phyloP scores from a whole-genome alignment of 129 eudicot genomes.

The Rutidosis leptorrhynchoides region DNA sequence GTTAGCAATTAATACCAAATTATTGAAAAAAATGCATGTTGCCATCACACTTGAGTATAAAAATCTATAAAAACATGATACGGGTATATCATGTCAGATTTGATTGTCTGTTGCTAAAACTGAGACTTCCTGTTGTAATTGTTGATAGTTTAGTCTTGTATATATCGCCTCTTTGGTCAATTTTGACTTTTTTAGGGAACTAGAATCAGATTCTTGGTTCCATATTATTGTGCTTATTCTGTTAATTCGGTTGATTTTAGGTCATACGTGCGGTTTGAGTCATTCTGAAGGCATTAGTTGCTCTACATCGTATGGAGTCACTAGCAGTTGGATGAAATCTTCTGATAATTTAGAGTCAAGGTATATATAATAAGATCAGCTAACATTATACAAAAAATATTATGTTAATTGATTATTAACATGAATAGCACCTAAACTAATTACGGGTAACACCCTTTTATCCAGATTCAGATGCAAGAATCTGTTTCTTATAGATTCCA shows the following conservation, averaged over 20 bases:
- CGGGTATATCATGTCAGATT: not conserved
- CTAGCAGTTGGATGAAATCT: slow-evolving; percentile 45
- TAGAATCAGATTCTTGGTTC: not conserved
- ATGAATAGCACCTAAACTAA: not conserved
- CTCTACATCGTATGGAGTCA: slow-evolving; percentile 53
- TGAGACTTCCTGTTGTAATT: not conserved
- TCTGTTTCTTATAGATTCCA: slow-evolving; percentile 40
- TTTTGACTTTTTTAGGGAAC: not conserved
- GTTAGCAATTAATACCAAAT: not conserved
- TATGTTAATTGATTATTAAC: slow-evolving; percentile 6
- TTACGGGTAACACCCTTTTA: not conserved
- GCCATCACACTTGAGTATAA: not conserved
- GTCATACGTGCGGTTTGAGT: slow-evolving; percentile 47
- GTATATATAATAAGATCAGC: slow-evolving; percentile 31
- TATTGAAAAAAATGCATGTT: not conserved
- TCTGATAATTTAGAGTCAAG: slow-evolving; percentile 47
- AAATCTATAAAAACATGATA: not conserved
- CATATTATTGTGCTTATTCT: not conserved
- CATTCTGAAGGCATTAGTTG: slow-evolving; percentile 57
- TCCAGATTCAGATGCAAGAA: slow-evolving; percentile 49
- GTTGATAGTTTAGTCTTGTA: not conserved
- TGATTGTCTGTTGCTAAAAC: not conserved
- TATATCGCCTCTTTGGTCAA: not conserved
- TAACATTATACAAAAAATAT: not conserved
- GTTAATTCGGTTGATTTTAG: slow-evolving; percentile 26